Conservation (phyloP, 176 grass and related monocot genomes). For the Themeda triandra region DNA sequence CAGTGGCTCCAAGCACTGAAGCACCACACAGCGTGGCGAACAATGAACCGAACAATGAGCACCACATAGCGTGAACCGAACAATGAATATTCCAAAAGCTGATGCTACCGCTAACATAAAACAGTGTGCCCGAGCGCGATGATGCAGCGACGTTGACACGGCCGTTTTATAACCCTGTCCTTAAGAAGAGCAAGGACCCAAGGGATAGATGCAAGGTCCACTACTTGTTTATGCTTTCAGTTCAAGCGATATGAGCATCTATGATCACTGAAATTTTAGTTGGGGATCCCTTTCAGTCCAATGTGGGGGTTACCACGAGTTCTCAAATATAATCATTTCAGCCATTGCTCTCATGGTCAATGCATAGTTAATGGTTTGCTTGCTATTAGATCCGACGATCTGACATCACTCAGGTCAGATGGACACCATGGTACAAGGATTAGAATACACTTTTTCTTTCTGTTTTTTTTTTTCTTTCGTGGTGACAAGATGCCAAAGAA, state of each 20-base stretch:
- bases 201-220: slow-evolving; percentile 15
- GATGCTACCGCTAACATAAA: neutral
- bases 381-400: slow-evolving; percentile 20
- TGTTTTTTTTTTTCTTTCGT: neutral
- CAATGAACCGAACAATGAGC: neutral
- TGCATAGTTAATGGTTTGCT: slow-evolving; percentile 20
- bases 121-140: slow-evolving; percentile 31
- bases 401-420: slow-evolving; percentile 3
- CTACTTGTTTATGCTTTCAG: slow-evolving; percentile 16
- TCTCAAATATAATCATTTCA: slow-evolving; percentile 21
- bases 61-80: neutral
- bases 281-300: slow-evolving; percentile 25
- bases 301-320: neutral
- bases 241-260: neutral
- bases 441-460: neutral
- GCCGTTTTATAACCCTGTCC: neutral
- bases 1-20: neutral
- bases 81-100: neutral
- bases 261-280: neutral
- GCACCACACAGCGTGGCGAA: neutral
- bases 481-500: slow-evolving; percentile 22
- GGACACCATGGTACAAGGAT: slow-evolving; percentile 5
- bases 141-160: neutral
- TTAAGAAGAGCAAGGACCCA: neutral
- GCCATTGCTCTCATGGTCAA: slow-evolving; percentile 23